Base-by-base conservation (phyloP, 2,329 filamentous ascomycete genomes). In the Colletotrichum destructivum region DNA sequence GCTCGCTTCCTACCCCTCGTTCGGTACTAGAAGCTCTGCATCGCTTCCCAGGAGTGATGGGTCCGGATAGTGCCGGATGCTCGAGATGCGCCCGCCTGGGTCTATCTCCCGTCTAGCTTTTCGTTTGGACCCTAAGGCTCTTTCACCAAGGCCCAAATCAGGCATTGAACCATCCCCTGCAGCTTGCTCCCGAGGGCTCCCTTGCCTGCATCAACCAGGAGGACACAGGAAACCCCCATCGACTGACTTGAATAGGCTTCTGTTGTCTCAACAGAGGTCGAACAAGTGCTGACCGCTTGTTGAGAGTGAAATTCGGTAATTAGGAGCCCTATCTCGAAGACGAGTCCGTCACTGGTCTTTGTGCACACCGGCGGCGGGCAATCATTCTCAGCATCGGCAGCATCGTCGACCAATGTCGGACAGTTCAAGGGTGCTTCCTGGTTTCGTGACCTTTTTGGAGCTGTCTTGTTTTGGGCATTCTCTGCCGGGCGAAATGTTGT, bases 11-110 rank as follows among this genome's bases (percentile, higher is more conserved):
- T 31, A 54, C 52, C 59, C 65, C 69, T 71, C 65, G n/a, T 71
- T 71, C 46, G 44, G 69, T 55, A 51, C 40, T 54, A 59, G 57
- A 51, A 40, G 65, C 69, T 52, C 68, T 68, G 64, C 64, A 68
- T 52, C 66, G 62, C 64, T 71, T 44, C 51, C 31, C 52, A 54
- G 23, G 35, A 47, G n/a, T 15, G 49, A 42, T 44, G 21, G 55
- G 56, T 42, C 26, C 54, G 15, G 12, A 16, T 57, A 52, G 38
- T 15, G 35, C 51, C 56, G 49, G 61, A 40, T 51, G 55, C 49
- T 40, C 49, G 49, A 66, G 35, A 49, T 35, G 38, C 21, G 35
- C 56, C 26, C 40, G 21, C 52, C 40, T 59, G 62, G n/a, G 55
- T 51, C 35, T 55, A 62, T 60, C 42, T 47, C 26, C 31, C 46